phyloP scores from a whole-genome alignment of 495 filamentous ascomycete genomes.

The Penicillium maclennaniae region DNA sequence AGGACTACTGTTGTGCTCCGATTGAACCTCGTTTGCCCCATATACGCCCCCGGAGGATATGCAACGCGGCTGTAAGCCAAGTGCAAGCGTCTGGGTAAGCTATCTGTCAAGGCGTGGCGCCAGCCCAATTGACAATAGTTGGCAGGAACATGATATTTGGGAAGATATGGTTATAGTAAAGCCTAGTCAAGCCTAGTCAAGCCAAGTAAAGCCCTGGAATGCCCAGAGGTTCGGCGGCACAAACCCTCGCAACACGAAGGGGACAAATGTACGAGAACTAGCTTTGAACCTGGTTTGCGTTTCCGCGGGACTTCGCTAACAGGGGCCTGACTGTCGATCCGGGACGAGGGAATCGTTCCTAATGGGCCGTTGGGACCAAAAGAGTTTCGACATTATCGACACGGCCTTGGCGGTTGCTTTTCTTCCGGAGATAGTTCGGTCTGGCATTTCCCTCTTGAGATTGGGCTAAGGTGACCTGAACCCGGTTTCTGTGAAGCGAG shows the following conservation, averaged over 20 bases:
- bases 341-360: slow-evolving; percentile 18
- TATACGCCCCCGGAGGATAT: too few relatives aligned
- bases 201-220: neutral
- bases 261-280: neutral
- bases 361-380: slow-evolving; percentile 7
- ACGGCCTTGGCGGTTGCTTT: neutral
- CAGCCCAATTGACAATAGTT: slow-evolving; percentile 10
- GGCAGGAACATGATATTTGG: neutral
- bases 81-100: neutral
- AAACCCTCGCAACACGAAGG: neutral
- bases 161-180: neutral
- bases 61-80: neutral
- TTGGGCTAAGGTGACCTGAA: neutral
- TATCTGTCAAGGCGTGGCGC: slow-evolving; percentile 5
- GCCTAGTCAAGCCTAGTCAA: too few relatives aligned
- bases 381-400: neutral
- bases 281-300: neutral
- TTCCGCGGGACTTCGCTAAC: slow-evolving; percentile 8
- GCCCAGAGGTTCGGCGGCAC: neutral
- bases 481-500: neutral
- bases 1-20: neutral
- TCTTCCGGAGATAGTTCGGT: neutral
- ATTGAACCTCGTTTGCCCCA: too few relatives aligned
- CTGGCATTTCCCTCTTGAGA: neutral
- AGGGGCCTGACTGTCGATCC: slow-evolving; percentile 19